These are phyloP conservation scores for Waltergamsia citrina DNA, from an alignment of 2,329 filamentous ascomycete genomes.

Conservation along the genomic window DNA sequence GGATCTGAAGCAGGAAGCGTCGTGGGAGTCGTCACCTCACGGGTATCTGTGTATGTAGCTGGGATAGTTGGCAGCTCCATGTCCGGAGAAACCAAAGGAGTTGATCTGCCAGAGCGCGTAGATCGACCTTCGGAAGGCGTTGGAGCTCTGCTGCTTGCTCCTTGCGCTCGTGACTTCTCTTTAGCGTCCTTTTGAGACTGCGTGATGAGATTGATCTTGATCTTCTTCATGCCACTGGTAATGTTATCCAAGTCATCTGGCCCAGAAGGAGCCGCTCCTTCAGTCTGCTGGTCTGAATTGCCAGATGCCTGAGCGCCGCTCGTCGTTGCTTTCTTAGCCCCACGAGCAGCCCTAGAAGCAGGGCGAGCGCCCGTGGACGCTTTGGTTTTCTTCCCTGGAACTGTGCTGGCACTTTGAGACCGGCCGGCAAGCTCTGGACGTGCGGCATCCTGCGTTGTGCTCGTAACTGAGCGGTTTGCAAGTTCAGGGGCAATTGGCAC, in stretches of 20 bases:
- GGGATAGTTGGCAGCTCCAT: neutral
- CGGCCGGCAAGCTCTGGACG: neutral
- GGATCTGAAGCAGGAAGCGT: neutral
- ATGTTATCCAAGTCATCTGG: constrained; percentile 41
- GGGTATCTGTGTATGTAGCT: neutral
- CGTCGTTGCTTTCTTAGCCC: constrained; percentile 23
- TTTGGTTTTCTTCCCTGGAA: constrained; percentile 52
- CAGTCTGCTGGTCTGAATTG: constrained; percentile 8
- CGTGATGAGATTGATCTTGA: constrained; percentile 52
- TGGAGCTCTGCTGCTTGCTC: constrained; percentile 8
- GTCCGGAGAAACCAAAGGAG: neutral
- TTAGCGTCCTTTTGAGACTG: constrained; percentile 48
- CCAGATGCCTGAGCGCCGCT: constrained; percentile 4
- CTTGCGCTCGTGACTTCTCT: constrained; percentile 20
- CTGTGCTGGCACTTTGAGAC: constrained; percentile 11
- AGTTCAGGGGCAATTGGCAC: constrained; percentile 2
- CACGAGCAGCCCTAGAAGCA: constrained; percentile 18
- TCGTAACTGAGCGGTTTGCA: neutral
- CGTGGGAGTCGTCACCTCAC: neutral
- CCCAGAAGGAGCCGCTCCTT: constrained; percentile 3
- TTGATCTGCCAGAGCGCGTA: neutral
- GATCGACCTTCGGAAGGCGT: constrained; percentile 1
- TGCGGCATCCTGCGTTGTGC: neutral
- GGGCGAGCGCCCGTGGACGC: constrained; percentile 30
- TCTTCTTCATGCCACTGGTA: constrained; percentile 50